Conservation (phyloP, 2,329 filamentous ascomycete genomes). For the Calycina herbarum region DNA sequence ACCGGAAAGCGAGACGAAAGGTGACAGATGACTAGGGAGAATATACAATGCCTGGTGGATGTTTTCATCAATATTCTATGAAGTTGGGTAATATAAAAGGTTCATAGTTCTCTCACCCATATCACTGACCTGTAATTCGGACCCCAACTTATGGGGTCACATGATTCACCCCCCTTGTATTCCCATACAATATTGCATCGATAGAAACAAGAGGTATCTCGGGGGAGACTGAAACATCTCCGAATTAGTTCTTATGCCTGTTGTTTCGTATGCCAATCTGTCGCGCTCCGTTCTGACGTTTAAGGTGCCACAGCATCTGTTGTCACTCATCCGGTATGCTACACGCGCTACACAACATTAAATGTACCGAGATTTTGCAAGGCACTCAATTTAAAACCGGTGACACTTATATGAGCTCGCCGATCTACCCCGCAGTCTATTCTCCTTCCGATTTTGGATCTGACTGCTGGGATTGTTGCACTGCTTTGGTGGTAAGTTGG, state of each 20-base stretch:
- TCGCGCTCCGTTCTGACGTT: background rate
- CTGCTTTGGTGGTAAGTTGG: background rate
- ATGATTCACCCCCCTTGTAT: background rate
- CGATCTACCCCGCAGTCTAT: conserved; percentile 3
- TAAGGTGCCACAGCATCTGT: background rate
- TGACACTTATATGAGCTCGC: background rate
- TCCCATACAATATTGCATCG: background rate
- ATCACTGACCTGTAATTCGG: no score
- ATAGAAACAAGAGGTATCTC: background rate
- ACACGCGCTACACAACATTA: background rate
- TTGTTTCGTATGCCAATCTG: background rate
- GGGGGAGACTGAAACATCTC: background rate
- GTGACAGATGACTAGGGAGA: background rate
- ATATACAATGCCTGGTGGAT: background rate
- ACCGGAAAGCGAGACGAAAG: background rate
- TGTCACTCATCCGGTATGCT: background rate
- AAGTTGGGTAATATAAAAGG: background rate
- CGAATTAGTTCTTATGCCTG: background rate
- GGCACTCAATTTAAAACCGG: conserved; percentile 3
- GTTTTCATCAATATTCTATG: background rate
- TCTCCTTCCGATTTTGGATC: background rate
- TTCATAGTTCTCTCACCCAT: no score
- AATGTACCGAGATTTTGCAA: background rate
- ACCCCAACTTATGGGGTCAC: background rate
- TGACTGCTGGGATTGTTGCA: background rate